phyloP scores from a whole-genome alignment of 176 grass and related monocot species.

The Musa itinerans region DNA sequence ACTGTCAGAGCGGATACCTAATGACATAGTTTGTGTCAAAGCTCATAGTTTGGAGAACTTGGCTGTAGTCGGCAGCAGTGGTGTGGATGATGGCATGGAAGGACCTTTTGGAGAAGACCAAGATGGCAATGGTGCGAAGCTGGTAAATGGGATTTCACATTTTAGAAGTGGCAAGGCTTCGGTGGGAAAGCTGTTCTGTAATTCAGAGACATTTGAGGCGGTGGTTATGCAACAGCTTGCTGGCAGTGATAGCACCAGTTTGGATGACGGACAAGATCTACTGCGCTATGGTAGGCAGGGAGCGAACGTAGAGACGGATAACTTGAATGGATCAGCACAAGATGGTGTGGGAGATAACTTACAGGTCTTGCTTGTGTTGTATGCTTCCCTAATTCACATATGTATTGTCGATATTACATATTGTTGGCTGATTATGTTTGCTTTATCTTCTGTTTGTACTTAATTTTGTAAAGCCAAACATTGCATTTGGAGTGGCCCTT shows the following conservation, averaged over 20 bases:
- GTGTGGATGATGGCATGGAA: neutral
- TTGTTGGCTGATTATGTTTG: slow-evolving; percentile 23
- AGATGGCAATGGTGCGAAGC: neutral
- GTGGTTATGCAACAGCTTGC: slow-evolving; percentile 37
- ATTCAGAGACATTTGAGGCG: slow-evolving; percentile 24
- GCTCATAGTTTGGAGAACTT: neutral
- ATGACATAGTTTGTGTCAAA: neutral
- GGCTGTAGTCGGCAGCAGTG: too few relatives aligned
- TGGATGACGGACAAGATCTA: slow-evolving; percentile 8
- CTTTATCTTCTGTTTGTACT: slow-evolving; percentile 27
- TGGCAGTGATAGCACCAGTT: slow-evolving; percentile 32
- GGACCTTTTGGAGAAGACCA: neutral
- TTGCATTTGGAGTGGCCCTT: slow-evolving; percentile 40
- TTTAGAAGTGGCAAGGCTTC: slow-evolving; percentile 10
- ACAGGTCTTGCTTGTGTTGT: slow-evolving; percentile 53
- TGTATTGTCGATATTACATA: slow-evolving; percentile 15
- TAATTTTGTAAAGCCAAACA: slow-evolving; percentile 28
- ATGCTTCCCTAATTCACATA: slow-evolving; percentile 2
- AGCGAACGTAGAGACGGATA: slow-evolving; percentile 13
- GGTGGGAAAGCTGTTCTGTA: slow-evolving; percentile 19
- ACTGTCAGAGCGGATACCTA: neutral
- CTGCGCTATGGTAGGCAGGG: slow-evolving; percentile 26
- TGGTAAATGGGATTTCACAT: slow-evolving; percentile 24
- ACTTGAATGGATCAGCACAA: slow-evolving; percentile 25
- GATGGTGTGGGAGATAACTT: slow-evolving; percentile 42